Conservation (phyloP, 495 filamentous ascomycete species). For the Rusavskia elegans region DNA sequence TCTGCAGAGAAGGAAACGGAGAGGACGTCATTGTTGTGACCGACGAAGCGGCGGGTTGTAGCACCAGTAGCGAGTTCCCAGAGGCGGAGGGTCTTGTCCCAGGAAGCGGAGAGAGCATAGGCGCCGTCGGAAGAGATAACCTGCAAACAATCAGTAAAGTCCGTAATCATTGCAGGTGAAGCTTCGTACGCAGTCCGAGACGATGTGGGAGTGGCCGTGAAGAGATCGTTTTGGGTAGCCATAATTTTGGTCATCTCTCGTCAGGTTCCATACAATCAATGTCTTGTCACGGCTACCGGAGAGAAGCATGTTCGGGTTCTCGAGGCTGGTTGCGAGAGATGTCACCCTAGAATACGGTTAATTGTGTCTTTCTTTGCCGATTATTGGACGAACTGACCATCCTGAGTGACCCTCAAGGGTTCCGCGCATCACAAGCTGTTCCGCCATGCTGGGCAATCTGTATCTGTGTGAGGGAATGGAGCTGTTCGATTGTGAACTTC, state of each 20-base stretch:
- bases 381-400: conserved; percentile 19
- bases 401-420: conserved; percentile 91
- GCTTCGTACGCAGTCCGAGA: conserved; percentile 93
- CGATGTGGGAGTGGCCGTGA: conserved; percentile 98
- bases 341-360: conserved; percentile 25
- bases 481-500: not conserved
- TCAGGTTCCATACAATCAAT: conserved; percentile 99
- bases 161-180: no score
- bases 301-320: conserved; percentile 99
- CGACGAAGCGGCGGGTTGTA: conserved; percentile 95
- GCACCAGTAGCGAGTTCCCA: conserved; percentile 96
- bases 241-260: conserved; percentile 92
- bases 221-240: conserved; percentile 98
- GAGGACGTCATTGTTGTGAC: conserved; percentile 98
- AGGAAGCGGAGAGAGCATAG: conserved; percentile 96
- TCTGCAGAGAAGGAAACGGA: conserved; percentile 99
- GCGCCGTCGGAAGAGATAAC: conserved; percentile 99
- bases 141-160: conserved; percentile 30
- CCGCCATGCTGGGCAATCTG: conserved; percentile 50
- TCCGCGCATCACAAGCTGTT: conserved; percentile 93
- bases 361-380: not conserved
- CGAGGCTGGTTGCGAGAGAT: conserved; percentile 85
- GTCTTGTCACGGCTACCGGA: conserved; percentile 95
- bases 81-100: conserved; percentile 99
- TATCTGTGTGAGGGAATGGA: not conserved